These are phyloP conservation scores for Cicer judaicum DNA, from an alignment of 306 rosid species.

Conservation along the genomic window DNA sequence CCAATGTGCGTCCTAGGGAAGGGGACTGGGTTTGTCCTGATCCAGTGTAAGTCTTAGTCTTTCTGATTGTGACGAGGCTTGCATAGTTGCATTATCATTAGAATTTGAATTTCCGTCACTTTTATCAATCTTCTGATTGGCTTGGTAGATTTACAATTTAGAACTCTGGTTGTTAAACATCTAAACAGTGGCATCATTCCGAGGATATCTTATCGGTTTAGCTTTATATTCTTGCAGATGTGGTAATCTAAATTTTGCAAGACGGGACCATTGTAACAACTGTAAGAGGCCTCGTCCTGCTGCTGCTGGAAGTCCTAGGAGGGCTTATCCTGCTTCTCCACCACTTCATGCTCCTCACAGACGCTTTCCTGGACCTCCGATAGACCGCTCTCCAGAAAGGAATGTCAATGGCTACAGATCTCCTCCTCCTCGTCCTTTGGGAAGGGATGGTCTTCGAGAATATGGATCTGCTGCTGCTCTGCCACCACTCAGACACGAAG, in stretches of 20 bases:
- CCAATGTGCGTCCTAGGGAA: conserved; percentile 89
- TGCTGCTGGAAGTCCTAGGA: conserved; percentile 78
- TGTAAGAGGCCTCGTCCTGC: conserved; percentile 78
- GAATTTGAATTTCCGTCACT: conserved; percentile 7
- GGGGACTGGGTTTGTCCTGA: conserved; percentile 95
- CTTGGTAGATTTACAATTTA: not conserved
- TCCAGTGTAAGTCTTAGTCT: conserved; percentile 63
- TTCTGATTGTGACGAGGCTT: conserved; percentile 27
- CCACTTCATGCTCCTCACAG: conserved; percentile 71
- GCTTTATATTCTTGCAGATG: conserved; percentile 62
- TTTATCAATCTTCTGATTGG: not conserved
- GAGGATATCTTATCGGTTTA: conserved; percentile 13
- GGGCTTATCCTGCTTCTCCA: conserved; percentile 68
- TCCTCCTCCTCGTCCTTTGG: conserved; percentile 79
- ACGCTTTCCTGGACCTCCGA: conserved; percentile 73
- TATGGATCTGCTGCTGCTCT: conserved; percentile 67
- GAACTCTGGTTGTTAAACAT: conserved; percentile 14
- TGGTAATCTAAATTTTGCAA: conserved; percentile 89
- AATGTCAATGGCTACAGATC: conserved; percentile 72
- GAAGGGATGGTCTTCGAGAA: conserved; percentile 77
- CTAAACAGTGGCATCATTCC: not conserved
- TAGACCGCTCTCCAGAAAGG: conserved; percentile 81
- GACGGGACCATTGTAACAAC: conserved; percentile 86
- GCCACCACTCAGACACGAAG: conserved; percentile 75
- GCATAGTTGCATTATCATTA: conserved; percentile 9